Percentiles rank a stretch among this genome's conserved stretches.
These are phyloP conservation scores for Jacaranda mimosifolia DNA, from an alignment of 257 asterid genomes.

Conservation along the genomic window DNA sequence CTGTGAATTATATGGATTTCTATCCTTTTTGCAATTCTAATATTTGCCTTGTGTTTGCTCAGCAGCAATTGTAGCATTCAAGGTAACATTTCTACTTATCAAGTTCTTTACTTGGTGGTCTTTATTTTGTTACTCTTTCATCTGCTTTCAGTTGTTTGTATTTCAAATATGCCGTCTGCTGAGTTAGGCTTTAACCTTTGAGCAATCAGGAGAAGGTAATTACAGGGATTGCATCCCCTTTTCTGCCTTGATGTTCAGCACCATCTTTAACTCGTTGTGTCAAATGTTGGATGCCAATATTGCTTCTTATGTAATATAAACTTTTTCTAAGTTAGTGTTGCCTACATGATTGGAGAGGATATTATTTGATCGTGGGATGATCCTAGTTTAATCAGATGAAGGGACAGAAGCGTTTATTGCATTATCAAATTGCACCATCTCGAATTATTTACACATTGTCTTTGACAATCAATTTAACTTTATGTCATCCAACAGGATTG, in stretches of 20 bases:
- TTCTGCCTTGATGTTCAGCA: constrained; percentile 2
- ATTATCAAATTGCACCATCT: constrained; percentile 33
- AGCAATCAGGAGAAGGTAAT: constrained; percentile 14
- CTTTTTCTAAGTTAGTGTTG: constrained; percentile 13
- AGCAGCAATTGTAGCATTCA: constrained; percentile 1
- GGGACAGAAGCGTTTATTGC: constrained; percentile 16
- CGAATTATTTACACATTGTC: constrained; percentile 41
- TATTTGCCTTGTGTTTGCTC: background rate
- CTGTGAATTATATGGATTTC: background rate
- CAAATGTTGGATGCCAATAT: constrained; percentile 22
- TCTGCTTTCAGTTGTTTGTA: constrained; percentile 13
- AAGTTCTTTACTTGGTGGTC: constrained; percentile 5
- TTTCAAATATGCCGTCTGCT: constrained; percentile 3
- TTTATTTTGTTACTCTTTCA: constrained; percentile 15
- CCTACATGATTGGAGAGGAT: constrained; percentile 17
- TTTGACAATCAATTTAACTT: constrained; percentile 17
- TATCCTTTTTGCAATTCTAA: background rate
- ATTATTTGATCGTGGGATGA: constrained; percentile 12
- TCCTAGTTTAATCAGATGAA: constrained; percentile 7
- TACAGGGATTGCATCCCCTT: background rate
- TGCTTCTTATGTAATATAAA: constrained; percentile 28
- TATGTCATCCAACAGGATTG: constrained; percentile 38
- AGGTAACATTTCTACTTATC: constrained; percentile 12
- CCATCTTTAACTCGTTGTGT: constrained; percentile 14
- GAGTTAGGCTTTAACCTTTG: constrained; percentile 1